These are phyloP conservation scores for Boletus tomentosulus DNA, from an alignment of 768 basidiomycete genomes.

Conservation along the genomic window DNA sequence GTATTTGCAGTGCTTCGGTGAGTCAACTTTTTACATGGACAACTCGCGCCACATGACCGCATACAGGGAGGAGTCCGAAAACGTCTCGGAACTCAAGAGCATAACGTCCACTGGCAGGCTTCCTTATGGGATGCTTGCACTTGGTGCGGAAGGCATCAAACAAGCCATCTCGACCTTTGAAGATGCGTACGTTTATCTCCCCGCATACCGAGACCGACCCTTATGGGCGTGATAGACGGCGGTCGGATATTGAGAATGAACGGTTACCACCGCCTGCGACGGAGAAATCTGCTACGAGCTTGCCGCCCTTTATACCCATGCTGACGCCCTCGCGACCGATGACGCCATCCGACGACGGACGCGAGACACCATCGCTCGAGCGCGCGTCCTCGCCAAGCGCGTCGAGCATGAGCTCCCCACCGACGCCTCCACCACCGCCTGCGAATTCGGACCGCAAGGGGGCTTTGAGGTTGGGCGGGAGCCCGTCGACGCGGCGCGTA, in stretches of 20 bases:
- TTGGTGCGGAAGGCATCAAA: conserved; percentile 69
- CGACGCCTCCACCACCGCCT: conserved; percentile 19
- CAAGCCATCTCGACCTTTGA: conserved; percentile 65
- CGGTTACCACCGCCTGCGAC: conserved; percentile 28
- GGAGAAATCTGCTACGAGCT: conserved; percentile 3
- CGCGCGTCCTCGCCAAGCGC: conserved; percentile 23
- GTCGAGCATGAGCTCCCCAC: conserved; percentile 23
- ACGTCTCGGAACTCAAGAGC: conserved; percentile 68
- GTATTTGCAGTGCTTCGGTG: conserved; percentile 65
- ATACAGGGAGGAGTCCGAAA: conserved; percentile 58
- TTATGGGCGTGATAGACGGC: conserved; percentile 10
- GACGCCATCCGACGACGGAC: conserved; percentile 35
- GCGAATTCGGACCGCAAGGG: conserved; percentile 15
- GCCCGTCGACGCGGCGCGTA: conserved; percentile 21
- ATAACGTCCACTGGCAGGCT: conserved; percentile 46
- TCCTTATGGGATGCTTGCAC: conserved; percentile 52
- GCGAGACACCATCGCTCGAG: conserved; percentile 25
- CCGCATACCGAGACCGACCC: background rate
- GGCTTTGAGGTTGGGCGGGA: conserved; percentile 16
- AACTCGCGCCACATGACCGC: background rate
- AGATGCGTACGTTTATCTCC: conserved; percentile 50
- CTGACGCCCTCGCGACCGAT: conserved; percentile 4
- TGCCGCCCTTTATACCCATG: conserved; percentile 1
- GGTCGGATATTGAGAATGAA: conserved; percentile 28
- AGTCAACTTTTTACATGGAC: conserved; percentile 11